A percentile compares a stretch with the other conserved stretches of the same genome.
phyloP scores from a whole-genome alignment of 2,329 filamentous ascomycete genomes.

The Colletotrichum sp. region DNA sequence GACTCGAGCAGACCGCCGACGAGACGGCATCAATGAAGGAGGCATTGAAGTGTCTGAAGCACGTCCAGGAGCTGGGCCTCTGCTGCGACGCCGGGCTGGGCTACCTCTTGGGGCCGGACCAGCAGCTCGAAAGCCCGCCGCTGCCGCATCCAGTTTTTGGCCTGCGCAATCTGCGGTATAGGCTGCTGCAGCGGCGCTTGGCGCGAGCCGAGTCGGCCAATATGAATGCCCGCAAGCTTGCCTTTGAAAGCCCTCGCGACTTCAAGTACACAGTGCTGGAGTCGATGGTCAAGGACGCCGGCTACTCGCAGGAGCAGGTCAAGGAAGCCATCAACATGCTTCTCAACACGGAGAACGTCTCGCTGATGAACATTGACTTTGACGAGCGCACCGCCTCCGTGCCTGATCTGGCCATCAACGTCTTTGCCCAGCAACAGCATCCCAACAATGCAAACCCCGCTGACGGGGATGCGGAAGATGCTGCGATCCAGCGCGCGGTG shows the following conservation, averaged over 20 bases:
- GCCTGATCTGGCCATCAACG: neutral
- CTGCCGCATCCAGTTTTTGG: conserved; percentile 39
- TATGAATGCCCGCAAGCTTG: conserved; percentile 25
- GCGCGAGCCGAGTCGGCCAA: neutral
- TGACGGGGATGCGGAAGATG: conserved; percentile 4
- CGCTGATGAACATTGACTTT: conserved; percentile 33
- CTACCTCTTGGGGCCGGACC: conserved; percentile 68
- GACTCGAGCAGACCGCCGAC: conserved; percentile 67
- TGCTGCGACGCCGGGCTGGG: conserved; percentile 72
- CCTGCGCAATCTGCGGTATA: conserved; percentile 1
- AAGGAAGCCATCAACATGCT: conserved; percentile 39
- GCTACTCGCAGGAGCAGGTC: conserved; percentile 33
- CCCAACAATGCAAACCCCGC: conserved; percentile 22
- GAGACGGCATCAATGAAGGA: conserved; percentile 65
- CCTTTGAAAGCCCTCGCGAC: conserved; percentile 28
- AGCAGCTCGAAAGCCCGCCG: conserved; percentile 50
- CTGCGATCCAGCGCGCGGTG: neutral
- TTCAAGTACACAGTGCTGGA: conserved; percentile 37
- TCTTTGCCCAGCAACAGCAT: neutral
- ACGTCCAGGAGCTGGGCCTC: conserved; percentile 67
- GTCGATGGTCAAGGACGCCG: conserved; percentile 42
- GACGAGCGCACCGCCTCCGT: conserved; percentile 30
- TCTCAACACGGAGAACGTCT: conserved; percentile 37
- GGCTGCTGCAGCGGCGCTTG: conserved; percentile 16
- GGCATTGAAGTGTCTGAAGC: conserved; percentile 61